Conservation (phyloP, 345 rosid genomes). For the Theobroma cacao region DNA sequence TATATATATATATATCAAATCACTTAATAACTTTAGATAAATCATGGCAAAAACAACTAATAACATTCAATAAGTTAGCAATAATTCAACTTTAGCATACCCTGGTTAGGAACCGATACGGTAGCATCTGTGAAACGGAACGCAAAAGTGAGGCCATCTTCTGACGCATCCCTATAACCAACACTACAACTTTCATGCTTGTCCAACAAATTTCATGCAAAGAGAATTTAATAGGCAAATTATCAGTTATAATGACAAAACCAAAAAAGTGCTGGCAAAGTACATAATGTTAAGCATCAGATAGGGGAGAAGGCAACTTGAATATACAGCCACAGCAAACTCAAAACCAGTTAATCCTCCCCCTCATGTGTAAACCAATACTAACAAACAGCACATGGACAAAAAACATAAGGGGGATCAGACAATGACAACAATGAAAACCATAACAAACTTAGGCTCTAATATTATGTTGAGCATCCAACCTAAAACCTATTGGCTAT, state of each 20-base stretch:
- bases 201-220: background rate
- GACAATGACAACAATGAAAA: background rate
- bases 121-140: constrained; percentile 95
- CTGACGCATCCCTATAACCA: constrained; percentile 74
- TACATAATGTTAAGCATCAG: background rate
- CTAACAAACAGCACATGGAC: background rate
- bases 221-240: constrained; percentile 1
- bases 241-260: background rate
- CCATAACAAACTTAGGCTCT: background rate
- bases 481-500: background rate
- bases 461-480: background rate
- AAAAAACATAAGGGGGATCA: background rate
- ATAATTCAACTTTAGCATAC: constrained; percentile 38
- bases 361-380: background rate
- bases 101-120: constrained; percentile 78
- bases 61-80: constrained; percentile 7
- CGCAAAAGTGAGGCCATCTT: constrained; percentile 88
- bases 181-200: constrained; percentile 26
- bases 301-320: background rate
- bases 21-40: background rate
- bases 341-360: background rate
- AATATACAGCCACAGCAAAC: background rate
- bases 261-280: background rate
- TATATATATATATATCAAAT: constrained; percentile 1
- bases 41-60: constrained; percentile 3